Conservation (phyloP, 2,329 filamentous ascomycete species). For the Fusarium citri region DNA sequence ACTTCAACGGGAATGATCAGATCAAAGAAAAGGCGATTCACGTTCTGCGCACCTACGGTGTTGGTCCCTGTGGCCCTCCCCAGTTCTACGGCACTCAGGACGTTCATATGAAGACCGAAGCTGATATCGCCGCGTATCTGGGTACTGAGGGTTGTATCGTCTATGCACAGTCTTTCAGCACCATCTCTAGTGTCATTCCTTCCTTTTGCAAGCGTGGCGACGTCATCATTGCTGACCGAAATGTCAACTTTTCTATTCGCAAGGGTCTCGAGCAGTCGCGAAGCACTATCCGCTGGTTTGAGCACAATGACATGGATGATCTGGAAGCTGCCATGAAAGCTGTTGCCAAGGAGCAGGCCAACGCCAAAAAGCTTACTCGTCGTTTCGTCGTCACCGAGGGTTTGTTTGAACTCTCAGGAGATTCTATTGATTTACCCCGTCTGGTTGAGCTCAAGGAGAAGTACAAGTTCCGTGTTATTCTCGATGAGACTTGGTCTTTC, state of each 20-base stretch:
- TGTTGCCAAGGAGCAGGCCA: conserved; percentile 86
- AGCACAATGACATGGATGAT: conserved; percentile 96
- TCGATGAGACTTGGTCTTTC: conserved; percentile 98
- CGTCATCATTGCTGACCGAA: conserved; percentile 94
- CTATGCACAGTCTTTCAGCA: conserved; percentile 95
- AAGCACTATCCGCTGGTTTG: conserved; percentile 92
- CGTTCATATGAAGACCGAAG: conserved; percentile 96
- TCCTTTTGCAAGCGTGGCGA: conserved; percentile 97
- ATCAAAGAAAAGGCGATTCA: conserved; percentile 96
- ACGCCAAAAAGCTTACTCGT: conserved; percentile 86
- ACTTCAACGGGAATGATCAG: conserved; percentile 91
- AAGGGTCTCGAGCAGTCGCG: conserved; percentile 94
- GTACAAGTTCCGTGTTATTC: conserved; percentile 97
- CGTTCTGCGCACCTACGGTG: conserved; percentile 93
- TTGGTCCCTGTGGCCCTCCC: conserved; percentile 94
- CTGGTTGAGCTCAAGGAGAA: conserved; percentile 93
- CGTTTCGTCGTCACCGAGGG: conserved; percentile 97
- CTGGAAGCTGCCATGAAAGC: conserved; percentile 86
- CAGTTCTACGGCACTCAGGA: conserved; percentile 99
- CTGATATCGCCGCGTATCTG: conserved; percentile 90
- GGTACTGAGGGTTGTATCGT: conserved; percentile 92
- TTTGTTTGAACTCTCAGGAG: conserved; percentile 90
- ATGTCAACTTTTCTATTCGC: conserved; percentile 92
- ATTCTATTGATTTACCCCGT: conserved; percentile 85
- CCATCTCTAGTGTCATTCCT: conserved; percentile 96